Percentiles rank a stretch among this genome's conserved stretches.
phyloP scores from a whole-genome alignment of 257 asterid species.

The Gardenia jasminoides region DNA sequence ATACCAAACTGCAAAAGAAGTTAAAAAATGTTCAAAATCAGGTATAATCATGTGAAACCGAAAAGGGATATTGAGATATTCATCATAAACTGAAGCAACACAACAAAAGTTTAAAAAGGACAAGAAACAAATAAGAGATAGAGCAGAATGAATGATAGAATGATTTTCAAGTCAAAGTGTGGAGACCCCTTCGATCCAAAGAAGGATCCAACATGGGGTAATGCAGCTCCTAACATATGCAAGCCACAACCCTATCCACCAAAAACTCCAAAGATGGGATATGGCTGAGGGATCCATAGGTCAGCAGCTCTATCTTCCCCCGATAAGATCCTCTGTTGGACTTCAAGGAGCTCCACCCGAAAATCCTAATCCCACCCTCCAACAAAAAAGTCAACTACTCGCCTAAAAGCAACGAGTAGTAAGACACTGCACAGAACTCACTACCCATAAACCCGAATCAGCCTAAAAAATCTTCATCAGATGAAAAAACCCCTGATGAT shows the following conservation, averaged over 20 bases:
- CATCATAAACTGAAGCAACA: not conserved
- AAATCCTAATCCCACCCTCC: constrained; percentile 25
- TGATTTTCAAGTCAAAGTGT: constrained; percentile 21
- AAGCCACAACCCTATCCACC: constrained; percentile 74
- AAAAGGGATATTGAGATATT: not conserved
- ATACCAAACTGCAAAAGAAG: constrained; percentile 11
- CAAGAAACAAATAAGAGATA: constrained; percentile 1
- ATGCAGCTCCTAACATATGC: constrained; percentile 81
- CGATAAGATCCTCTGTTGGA: constrained; percentile 69
- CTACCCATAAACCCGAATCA: not conserved
- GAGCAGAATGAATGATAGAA: not conserved
- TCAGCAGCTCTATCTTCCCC: constrained; percentile 71
- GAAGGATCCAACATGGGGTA: constrained; percentile 43
- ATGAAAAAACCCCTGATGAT: not conserved
- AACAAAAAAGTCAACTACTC: not conserved
- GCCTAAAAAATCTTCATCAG: not conserved
- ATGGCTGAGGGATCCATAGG: constrained; percentile 82
- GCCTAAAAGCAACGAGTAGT: not conserved
- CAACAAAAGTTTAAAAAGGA: not conserved
- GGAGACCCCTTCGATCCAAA: constrained; percentile 99
- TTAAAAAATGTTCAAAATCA: not conserved
- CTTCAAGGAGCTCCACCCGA: constrained; percentile 92
- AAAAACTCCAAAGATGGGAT: constrained; percentile 21
- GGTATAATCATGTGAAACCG: not conserved
- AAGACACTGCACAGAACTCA: not conserved